Conservation (phyloP, 2,329 filamentous ascomycete genomes). For the Fusarium humuli region DNA sequence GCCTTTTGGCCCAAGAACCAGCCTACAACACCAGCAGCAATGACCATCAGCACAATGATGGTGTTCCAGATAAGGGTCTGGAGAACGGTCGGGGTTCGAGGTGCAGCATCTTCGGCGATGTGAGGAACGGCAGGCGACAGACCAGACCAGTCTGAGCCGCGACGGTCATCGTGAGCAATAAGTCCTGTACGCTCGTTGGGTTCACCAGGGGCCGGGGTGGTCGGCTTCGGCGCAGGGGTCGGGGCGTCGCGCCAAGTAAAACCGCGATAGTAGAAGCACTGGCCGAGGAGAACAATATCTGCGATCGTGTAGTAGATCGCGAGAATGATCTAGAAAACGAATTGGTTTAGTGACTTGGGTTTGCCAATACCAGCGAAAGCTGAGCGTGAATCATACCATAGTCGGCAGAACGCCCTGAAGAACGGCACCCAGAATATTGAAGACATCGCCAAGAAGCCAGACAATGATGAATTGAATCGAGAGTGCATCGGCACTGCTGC, state of each 20-base stretch:
- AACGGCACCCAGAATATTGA: constrained; percentile 94
- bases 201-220: constrained; percentile 49
- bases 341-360: constrained; percentile 24
- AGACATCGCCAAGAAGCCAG: constrained; percentile 94
- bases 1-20: constrained; percentile 75
- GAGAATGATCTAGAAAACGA: constrained; percentile 74
- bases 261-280: constrained; percentile 96
- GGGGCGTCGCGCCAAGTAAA: constrained; percentile 74
- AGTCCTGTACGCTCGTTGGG: constrained; percentile 63
- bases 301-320: constrained; percentile 94
- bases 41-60: constrained; percentile 82
- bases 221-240: constrained; percentile 56
- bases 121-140: constrained; percentile 87
- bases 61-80: constrained; percentile 78
- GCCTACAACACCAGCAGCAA: constrained; percentile 82
- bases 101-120: constrained; percentile 62
- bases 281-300: constrained; percentile 85
- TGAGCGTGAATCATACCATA: constrained; percentile 68
- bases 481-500: constrained; percentile 85
- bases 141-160: constrained; percentile 68
- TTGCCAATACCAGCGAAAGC: background rate
- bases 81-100: constrained; percentile 61
- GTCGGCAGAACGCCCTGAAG: constrained; percentile 92
- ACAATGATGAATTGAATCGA: constrained; percentile 92
- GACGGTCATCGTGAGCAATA: constrained; percentile 54